Evolutionary conservation across 345 rosid species (phyloP).

Genomic region (Salix brachista): DNA sequence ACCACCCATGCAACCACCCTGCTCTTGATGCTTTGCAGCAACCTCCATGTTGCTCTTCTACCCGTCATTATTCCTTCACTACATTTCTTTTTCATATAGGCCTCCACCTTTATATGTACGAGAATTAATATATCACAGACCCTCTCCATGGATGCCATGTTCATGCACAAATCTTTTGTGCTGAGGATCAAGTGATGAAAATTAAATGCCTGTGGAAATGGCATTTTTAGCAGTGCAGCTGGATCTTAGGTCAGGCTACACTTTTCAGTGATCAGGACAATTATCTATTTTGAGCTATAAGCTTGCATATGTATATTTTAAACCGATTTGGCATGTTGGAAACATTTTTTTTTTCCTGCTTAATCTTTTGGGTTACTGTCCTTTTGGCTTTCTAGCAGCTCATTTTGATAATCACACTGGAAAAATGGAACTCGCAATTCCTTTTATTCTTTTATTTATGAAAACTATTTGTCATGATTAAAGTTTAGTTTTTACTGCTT

Average conservation of each 20-base stretch:
- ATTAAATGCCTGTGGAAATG: constrained; percentile 45
- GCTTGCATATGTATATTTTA: background rate
- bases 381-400: constrained; percentile 8
- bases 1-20: no score
- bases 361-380: constrained; percentile 14
- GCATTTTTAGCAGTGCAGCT: constrained; percentile 43
- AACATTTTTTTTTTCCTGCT: background rate
- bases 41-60: no score
- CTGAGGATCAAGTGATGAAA: constrained; percentile 41
- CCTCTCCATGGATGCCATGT: constrained; percentile 56
- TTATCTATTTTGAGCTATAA: constrained; percentile 18
- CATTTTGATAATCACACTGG: background rate
- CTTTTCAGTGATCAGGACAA: constrained; percentile 49
- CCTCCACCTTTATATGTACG: no score
- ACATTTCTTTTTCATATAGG: no score
- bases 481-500: background rate
- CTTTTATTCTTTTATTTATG: background rate
- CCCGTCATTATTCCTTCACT: no score
- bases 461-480: background rate
- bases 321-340: background rate
- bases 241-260: constrained; percentile 41
- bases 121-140: constrained; percentile 42
- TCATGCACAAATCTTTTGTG: constrained; percentile 39
- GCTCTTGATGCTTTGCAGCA: no score
- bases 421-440: constrained; percentile 13